Conservation (phyloP, 768 basidiomycete species). For the Boletus subcaerulescens region DNA sequence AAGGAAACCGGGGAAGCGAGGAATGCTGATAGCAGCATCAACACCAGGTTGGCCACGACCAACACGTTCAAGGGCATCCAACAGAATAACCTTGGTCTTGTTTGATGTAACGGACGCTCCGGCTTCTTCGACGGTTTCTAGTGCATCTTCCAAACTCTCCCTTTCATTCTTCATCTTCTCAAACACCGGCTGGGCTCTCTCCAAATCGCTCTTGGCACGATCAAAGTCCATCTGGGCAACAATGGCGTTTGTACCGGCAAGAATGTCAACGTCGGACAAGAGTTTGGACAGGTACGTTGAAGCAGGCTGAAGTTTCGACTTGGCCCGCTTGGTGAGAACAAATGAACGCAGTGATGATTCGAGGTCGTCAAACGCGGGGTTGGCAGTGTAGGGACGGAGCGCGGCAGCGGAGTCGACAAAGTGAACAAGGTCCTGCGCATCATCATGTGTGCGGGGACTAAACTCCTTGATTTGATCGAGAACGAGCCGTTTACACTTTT, state of each 20-base stretch:
- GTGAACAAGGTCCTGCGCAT: constrained; percentile 91
- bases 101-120: constrained; percentile 52
- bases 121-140: constrained; percentile 79
- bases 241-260: constrained; percentile 81
- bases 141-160: constrained; percentile 71
- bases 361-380: constrained; percentile 79
- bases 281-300: constrained; percentile 88
- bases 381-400: constrained; percentile 60
- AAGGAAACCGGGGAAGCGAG: constrained; percentile 79
- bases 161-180: constrained; percentile 80
- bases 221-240: constrained; percentile 79
- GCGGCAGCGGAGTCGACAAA: constrained; percentile 92
- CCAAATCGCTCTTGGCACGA: constrained; percentile 67
- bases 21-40: constrained; percentile 52
- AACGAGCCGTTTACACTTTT: constrained; percentile 81
- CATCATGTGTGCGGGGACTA: constrained; percentile 88
- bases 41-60: constrained; percentile 71
- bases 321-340: constrained; percentile 92
- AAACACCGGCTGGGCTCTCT: constrained; percentile 70
- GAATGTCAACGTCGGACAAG: constrained; percentile 85
- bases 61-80: constrained; percentile 71
- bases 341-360: constrained; percentile 91
- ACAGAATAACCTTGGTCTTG: constrained; percentile 57
- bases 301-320: constrained; percentile 92
- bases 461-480: constrained; percentile 93